Percentiles rank a stretch among this genome's conserved stretches.
Evolutionary conservation across 1,284 basidiomycete genomes (phyloP).

Genomic region (Cryptococcus floricola): DNA sequence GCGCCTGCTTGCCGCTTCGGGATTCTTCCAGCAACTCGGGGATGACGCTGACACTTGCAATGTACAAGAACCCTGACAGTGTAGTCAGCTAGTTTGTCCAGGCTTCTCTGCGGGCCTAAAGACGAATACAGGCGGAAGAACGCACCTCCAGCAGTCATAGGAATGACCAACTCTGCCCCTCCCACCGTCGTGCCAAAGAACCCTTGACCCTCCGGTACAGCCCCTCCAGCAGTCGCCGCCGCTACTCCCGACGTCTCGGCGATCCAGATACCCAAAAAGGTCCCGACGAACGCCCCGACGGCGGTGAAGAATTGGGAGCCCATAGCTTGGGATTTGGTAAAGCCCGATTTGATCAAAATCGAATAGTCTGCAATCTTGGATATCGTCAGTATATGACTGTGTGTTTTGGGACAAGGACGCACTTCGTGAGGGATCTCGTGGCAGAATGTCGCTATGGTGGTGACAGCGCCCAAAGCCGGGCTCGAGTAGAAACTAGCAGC

Average conservation of each 20-base stretch:
- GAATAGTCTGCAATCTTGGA: conserved; percentile 76
- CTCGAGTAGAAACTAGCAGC: conserved; percentile 86
- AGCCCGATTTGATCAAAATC: conserved; percentile 80
- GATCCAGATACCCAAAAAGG: conserved; percentile 83
- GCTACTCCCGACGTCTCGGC: conserved; percentile 52
- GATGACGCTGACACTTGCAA: conserved; percentile 81
- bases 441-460: conserved; percentile 83
- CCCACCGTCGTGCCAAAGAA: conserved; percentile 74
- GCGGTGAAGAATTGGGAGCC: conserved; percentile 84
- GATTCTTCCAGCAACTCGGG: conserved; percentile 81
- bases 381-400: not conserved
- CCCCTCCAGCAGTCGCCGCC: conserved; percentile 15
- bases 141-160: conserved; percentile 71
- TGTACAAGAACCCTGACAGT: conserved; percentile 72
- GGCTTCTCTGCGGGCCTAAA: not conserved
- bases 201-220: conserved; percentile 55
- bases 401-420: conserved; percentile 3
- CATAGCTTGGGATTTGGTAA: conserved; percentile 84
- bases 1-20: conserved; percentile 74
- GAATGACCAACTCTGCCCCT: conserved; percentile 77
- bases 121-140: not conserved
- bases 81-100: not conserved
- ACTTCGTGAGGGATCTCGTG: conserved; percentile 83
- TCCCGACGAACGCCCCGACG: conserved; percentile 81
- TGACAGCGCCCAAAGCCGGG: conserved; percentile 81